Conservation (phyloP, 106 monocot genomes). For the Posidonia australis region DNA sequence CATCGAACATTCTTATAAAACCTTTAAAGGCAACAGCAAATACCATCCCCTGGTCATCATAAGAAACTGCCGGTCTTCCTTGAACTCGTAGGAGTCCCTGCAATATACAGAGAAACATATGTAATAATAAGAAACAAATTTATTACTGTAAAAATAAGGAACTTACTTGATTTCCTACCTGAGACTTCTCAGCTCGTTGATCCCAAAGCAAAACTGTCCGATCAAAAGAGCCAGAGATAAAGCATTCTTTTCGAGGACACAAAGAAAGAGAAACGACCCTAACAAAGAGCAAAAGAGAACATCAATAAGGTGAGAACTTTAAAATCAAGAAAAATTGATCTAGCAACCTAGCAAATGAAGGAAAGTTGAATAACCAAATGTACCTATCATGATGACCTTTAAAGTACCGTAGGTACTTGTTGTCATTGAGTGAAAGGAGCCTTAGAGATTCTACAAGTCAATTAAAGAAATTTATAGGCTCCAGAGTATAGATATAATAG, state of each 20-base stretch:
- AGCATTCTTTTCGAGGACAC: conserved; percentile 72
- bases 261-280: conserved; percentile 94
- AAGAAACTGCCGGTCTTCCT: conserved; percentile 93
- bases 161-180: conserved; percentile 30
- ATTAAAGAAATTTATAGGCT: not conserved
- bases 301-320: not conserved
- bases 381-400: conserved; percentile 99
- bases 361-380: not conserved
- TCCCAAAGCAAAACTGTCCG: conserved; percentile 91
- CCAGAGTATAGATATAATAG: not conserved
- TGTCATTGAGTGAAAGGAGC: conserved; percentile 89
- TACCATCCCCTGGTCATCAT: conserved; percentile 94
- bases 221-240: conserved; percentile 96
- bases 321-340: not conserved
- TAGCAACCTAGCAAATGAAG: not conserved
- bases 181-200: conserved; percentile 85
- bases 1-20: conserved; percentile 83
- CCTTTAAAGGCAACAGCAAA: conserved; percentile 90
- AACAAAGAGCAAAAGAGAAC: conserved; percentile 10
- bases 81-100: conserved; percentile 90
- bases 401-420: conserved; percentile 89
- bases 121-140: not conserved
- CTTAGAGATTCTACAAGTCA: conserved; percentile 65
- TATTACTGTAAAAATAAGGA: not conserved
- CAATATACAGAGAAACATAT: not conserved